These are phyloP conservation scores for Dacryopinax primogenitus DNA, from an alignment of 768 basidiomycete genomes.

Conservation along the genomic window DNA sequence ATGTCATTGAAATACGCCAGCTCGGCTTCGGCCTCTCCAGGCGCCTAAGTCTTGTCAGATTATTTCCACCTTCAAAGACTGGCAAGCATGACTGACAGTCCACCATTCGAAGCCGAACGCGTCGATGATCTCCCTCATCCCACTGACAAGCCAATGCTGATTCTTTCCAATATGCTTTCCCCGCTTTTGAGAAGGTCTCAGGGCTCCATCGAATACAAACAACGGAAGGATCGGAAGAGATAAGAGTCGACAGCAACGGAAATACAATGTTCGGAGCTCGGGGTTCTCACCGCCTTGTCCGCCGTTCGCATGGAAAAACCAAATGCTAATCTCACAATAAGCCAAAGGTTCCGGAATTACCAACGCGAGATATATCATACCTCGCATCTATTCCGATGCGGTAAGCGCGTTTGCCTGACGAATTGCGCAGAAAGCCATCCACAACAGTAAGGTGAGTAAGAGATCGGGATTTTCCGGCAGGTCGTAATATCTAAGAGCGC, in stretches of 20 bases:
- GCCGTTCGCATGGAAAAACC: slow-evolving; percentile 39
- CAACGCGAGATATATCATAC: slow-evolving; percentile 15
- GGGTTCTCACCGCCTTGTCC: slow-evolving; percentile 60
- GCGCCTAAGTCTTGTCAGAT: slow-evolving; percentile 32
- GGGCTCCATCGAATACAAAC: slow-evolving; percentile 86
- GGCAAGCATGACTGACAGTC: slow-evolving; percentile 28
- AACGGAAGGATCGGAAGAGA: slow-evolving; percentile 67
- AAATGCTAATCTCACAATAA: slow-evolving; percentile 21
- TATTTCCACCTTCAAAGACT: not conserved
- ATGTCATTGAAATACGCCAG: slow-evolving; percentile 72
- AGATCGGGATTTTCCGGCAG: slow-evolving; percentile 58
- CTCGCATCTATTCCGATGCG: slow-evolving; percentile 74
- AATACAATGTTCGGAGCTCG: slow-evolving; percentile 70
- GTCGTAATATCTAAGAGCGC: slow-evolving; percentile 42
- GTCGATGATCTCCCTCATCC: slow-evolving; percentile 29
- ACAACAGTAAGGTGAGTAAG: slow-evolving; percentile 60
- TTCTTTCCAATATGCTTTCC: slow-evolving; percentile 31
- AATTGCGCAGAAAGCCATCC: slow-evolving; percentile 62
- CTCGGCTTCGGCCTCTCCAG: slow-evolving; percentile 91
- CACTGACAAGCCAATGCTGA: slow-evolving; percentile 23
- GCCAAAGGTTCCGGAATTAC: not conserved
- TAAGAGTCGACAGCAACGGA: slow-evolving; percentile 64
- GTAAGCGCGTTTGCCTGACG: slow-evolving; percentile 52
- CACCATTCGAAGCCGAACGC: slow-evolving; percentile 35
- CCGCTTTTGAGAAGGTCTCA: slow-evolving; percentile 63